phyloP scores from a whole-genome alignment of 2,329 filamentous ascomycete species.

The Dothideomycetidae sp. region DNA sequence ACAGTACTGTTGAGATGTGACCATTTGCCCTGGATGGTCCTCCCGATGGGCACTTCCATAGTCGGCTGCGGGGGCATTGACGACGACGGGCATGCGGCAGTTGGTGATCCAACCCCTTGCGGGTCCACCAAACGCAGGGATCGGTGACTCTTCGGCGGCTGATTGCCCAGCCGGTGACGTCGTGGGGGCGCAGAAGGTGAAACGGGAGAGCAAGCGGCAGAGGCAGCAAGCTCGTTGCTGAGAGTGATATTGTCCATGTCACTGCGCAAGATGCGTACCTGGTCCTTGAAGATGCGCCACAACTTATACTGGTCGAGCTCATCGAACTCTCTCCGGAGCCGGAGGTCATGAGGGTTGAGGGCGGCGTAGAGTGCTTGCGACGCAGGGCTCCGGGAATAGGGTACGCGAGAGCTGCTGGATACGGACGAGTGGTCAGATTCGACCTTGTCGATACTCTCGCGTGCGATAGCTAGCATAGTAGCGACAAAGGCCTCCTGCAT shows the following conservation, averaged over 20 bases:
- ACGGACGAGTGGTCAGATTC: not conserved
- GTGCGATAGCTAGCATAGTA: conserved; percentile 44
- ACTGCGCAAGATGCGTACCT: conserved; percentile 45
- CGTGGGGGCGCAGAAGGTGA: too few species aligned
- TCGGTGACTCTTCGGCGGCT: too few species aligned
- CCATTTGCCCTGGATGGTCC: too few species aligned
- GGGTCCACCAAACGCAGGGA: too few species aligned
- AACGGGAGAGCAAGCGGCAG: too few species aligned
- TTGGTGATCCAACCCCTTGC: too few species aligned
- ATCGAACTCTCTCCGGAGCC: conserved; percentile 20
- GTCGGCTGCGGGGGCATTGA: too few species aligned
- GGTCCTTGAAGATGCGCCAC: conserved; percentile 50
- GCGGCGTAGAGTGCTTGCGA: conserved; percentile 6
- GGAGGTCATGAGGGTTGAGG: conserved; percentile 17
- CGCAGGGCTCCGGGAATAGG: conserved; percentile 2
- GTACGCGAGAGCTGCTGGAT: not conserved
- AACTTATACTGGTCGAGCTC: conserved; percentile 39
- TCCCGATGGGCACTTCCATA: too few species aligned
- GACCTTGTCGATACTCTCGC: conserved; percentile 15
- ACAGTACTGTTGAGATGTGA: not conserved
- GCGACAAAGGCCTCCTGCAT: conserved; percentile 57
- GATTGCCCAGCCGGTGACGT: too few species aligned
- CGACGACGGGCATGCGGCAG: too few species aligned
- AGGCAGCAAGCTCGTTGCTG: too few species aligned
- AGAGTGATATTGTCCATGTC: conserved; percentile 34